Evolutionary conservation across 1,284 basidiomycete species (phyloP).

Genomic region (Malassezia vespertilionis): DNA sequence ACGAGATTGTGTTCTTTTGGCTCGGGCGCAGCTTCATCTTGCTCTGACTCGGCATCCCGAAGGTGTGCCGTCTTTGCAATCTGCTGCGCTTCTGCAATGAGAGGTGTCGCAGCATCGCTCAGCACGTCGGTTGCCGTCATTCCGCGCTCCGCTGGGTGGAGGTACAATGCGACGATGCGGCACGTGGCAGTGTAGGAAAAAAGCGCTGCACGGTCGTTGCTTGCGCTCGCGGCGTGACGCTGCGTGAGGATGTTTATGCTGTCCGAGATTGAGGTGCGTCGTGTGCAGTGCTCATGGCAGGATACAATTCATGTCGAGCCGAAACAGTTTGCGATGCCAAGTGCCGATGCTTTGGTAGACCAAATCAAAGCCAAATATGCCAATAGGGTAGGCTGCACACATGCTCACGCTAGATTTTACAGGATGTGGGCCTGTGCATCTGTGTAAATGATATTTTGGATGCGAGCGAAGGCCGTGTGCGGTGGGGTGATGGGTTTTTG

Average conservation of each 20-base stretch:
- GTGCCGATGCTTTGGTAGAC: slow-evolving; percentile 62
- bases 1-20: slow-evolving; percentile 24
- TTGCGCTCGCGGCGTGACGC: not conserved
- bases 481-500: slow-evolving; percentile 85
- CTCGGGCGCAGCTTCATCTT: too few relatives aligned
- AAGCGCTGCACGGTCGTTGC: not conserved
- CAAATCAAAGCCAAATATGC: slow-evolving; percentile 88
- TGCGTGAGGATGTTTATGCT: slow-evolving; percentile 30
- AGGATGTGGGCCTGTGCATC: slow-evolving; percentile 79
- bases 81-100: too few relatives aligned
- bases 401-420: slow-evolving; percentile 58
- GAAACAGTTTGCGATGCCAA: slow-evolving; percentile 60
- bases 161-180: not conserved
- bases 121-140: slow-evolving; percentile 16
- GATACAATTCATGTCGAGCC: slow-evolving; percentile 71
- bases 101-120: slow-evolving; percentile 12
- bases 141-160: not conserved
- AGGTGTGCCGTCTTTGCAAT: too few relatives aligned
- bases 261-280: slow-evolving; percentile 25
- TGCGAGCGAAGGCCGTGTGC: slow-evolving; percentile 77
- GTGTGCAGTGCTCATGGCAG: slow-evolving; percentile 41
- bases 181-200: slow-evolving; percentile 5
- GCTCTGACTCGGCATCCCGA: too few relatives aligned
- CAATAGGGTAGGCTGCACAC: slow-evolving; percentile 54
- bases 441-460: slow-evolving; percentile 75